Evolutionary conservation across 78 protist species (phyloP), one percentile per base, ranked within the genome.

Genomic region (Paulinella micropora): DNA sequence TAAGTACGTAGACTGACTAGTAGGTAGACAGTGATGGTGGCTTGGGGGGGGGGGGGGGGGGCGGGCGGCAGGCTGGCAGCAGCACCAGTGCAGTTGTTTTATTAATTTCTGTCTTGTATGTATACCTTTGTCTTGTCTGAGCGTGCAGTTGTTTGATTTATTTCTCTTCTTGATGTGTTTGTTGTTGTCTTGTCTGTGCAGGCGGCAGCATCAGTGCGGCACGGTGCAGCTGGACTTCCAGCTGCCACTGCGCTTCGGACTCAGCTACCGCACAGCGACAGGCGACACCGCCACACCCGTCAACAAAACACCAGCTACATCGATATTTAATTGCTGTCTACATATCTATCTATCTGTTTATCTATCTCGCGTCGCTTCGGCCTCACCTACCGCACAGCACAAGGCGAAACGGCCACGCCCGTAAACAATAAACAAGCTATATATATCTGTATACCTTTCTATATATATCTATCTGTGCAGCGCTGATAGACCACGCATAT

Each of bases 211-310:
- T 92, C 99, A 98, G 91, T 94, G 98, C 82, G 99, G 98, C 34
- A 98, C 99, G 86, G 93, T 96, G 86, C 99, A 97, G 89, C 95
- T 97, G 35, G 99, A 97, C 93, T 97, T 97, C 94, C 31, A 4
- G 35, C 39, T 1, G 39, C 89, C 89, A 9, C 2, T 0, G n/a
- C 89, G 82, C 23, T 41, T 39, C 34, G 82, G 40, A 3, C 82
- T 41, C n/a, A n/a, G n/a, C n/a, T n/a, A n/a, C n/a, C n/a, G 26
- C 15, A 37, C n/a, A n/a, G n/a, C n/a, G n/a, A n/a, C n/a, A n/a
- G n/a, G n/a, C n/a, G n/a, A n/a, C n/a, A n/a, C n/a, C n/a, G n/a
- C n/a, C n/a, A n/a, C n/a, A n/a, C n/a, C n/a, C n/a, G n/a, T n/a
- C n/a, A n/a, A n/a, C n/a, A n/a, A n/a, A n/a, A n/a, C n/a, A 35